phyloP scores from a whole-genome alignment of 345 rosid species.

The Isatis tinctoria region DNA sequence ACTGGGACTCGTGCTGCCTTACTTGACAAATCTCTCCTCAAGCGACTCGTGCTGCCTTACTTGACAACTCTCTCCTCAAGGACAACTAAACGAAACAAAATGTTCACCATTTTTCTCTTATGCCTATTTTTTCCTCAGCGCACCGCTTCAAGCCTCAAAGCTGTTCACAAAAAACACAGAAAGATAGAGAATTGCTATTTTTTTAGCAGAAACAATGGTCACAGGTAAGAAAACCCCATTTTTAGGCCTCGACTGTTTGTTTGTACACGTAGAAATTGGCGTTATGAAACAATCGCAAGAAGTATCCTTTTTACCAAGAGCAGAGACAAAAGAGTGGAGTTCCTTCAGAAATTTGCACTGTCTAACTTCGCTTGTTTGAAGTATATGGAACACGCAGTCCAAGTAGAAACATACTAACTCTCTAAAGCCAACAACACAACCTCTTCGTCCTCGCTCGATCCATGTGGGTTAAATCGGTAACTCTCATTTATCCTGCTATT shows the following conservation, averaged over 20 bases:
- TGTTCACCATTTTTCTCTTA: not conserved
- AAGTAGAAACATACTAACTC: no score
- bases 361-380: conserved; percentile 85
- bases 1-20: not conserved
- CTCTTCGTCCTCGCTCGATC: conserved; percentile 92
- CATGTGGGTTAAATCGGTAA: conserved; percentile 86
- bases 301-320: no score
- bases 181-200: no score
- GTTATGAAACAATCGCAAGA: no score
- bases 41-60: not conserved
- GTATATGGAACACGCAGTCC: conserved; percentile 90
- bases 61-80: conserved; percentile 44
- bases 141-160: not conserved
- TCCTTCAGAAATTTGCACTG: conserved; percentile 72
- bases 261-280: no score
- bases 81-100: conserved; percentile 23
- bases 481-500: not conserved
- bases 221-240: no score
- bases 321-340: conserved; percentile 92
- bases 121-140: not conserved
- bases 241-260: no score
- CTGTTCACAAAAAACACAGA: no score
- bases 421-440: conserved; percentile 75
- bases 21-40: conserved; percentile 38
- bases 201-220: no score